phyloP scores from a whole-genome alignment of 2,329 filamentous ascomycete genomes.

The Phoma herbarum region DNA sequence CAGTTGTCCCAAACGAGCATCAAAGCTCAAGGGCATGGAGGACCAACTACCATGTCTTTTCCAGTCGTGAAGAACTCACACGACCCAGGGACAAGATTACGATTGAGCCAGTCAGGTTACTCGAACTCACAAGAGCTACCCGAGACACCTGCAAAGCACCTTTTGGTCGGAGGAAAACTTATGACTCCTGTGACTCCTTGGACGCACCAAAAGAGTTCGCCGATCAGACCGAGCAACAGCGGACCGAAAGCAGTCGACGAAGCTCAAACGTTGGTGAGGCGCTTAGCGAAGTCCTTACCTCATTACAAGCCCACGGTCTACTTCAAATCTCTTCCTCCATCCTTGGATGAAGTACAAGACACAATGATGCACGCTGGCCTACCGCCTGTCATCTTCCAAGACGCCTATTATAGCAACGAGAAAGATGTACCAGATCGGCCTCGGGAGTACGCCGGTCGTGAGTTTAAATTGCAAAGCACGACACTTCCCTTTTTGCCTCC shows the following conservation, averaged over 20 bases:
- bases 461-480: slow-evolving; percentile 79
- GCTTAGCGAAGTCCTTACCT: slow-evolving; percentile 31
- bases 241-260: slow-evolving; percentile 28
- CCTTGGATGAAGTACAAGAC: slow-evolving; percentile 57
- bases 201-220: slow-evolving; percentile 44
- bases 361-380: slow-evolving; percentile 67
- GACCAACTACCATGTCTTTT: slow-evolving; percentile 66
- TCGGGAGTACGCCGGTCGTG: slow-evolving; percentile 86
- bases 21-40: slow-evolving; percentile 50
- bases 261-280: slow-evolving; percentile 27
- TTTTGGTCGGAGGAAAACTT: slow-evolving; percentile 24
- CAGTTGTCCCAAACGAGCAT: slow-evolving; percentile 52
- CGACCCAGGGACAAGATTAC: slow-evolving; percentile 68
- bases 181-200: slow-evolving; percentile 44
- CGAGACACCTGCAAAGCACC: slow-evolving; percentile 40
- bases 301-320: slow-evolving; percentile 39
- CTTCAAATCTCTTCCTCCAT: slow-evolving; percentile 54
- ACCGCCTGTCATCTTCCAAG: slow-evolving; percentile 79
- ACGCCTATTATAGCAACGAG: slow-evolving; percentile 85
- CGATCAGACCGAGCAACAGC: slow-evolving; percentile 26
- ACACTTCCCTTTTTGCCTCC: slow-evolving; percentile 80
- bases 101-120: slow-evolving; percentile 71
- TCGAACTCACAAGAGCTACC: slow-evolving; percentile 56
- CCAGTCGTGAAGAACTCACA: slow-evolving; percentile 80
- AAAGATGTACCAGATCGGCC: slow-evolving; percentile 79